phyloP scores from a whole-genome alignment of 2,329 filamentous ascomycete species.

The Cercospora brassicicola region DNA sequence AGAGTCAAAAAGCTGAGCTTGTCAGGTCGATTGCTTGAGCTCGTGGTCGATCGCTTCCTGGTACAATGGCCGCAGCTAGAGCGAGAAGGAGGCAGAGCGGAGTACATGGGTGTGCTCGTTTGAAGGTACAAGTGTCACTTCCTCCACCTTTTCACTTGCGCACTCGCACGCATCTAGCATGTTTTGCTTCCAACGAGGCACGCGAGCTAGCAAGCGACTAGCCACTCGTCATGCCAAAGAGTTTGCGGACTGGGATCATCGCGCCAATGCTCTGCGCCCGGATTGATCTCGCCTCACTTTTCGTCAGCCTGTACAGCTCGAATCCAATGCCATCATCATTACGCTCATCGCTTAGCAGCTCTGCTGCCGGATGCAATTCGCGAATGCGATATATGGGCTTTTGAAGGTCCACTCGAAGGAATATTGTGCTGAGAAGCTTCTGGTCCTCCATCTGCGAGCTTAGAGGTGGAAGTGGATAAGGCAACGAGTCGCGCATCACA shows the following conservation, averaged over 20 bases:
- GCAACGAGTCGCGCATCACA: not conserved
- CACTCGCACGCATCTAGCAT: not conserved
- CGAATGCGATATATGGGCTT: not conserved
- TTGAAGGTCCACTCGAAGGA: not conserved
- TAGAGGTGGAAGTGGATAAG: not conserved
- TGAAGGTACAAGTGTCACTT: constrained; percentile 13
- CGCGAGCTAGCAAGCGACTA: not conserved
- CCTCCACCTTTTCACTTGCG: not conserved
- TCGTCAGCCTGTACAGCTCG: not conserved
- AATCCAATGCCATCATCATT: not conserved
- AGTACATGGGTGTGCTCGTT: constrained; percentile 47
- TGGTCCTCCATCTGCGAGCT: not conserved
- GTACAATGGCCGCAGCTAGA: constrained; percentile 76
- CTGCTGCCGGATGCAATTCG: not conserved
- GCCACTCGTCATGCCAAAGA: not conserved
- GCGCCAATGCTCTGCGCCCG: not conserved
- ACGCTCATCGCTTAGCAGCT: not conserved
- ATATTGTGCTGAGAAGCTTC: not conserved
- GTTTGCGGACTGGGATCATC: not conserved
- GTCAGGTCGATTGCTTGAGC: constrained; percentile 73
- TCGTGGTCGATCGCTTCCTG: constrained; percentile 72
- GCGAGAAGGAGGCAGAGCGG: constrained; percentile 42
- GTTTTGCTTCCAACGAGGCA: not conserved
- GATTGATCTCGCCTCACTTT: not conserved
- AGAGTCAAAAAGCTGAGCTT: constrained; percentile 78